Base-by-base conservation (phyloP, 345 rosid species). In the Abelmoschus esculentus region DNA sequence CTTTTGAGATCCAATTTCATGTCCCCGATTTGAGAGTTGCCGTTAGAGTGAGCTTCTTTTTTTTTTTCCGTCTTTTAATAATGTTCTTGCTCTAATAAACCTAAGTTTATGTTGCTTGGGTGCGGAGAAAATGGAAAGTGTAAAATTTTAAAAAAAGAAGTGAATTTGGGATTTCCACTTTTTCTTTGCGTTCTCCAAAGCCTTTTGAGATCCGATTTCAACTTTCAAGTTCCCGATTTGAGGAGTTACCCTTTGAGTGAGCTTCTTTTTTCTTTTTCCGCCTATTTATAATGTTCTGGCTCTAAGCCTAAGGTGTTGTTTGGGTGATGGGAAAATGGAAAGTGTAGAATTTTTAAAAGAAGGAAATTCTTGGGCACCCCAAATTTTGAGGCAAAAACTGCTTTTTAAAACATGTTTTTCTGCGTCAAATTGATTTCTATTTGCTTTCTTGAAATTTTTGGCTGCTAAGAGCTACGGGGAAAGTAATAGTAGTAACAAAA, bases 21-120 rank as follows among this genome's bases (percentile, higher is more conserved):
- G 72, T 83, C 22, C 96, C 97, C 72, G 89, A 89, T 77, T 73
- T 90, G 7, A 74, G 76, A 29, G 78, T 70, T 49, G 81, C 85
- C 69, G 26, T 87, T 32, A 81, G 78, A 68, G 92, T 91, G 49
- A 71, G 83, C 73, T 66, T 26, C 15, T 56, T 53, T 53, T 14
- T 14, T 22, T 49, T 49, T 14, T 14, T 14, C 53, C 6, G 19
- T 15, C 4, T 50, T 44, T 2, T 14, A 13, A 3, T 5, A 5
- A 5, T 6, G 15, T 54, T 69, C 4, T 61, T 67, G 47, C 38
- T 67, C 38, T 31, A 31, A 31, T 5, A 34, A 34, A 4, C 56
- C 22, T 15, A 26, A 50, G 36, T 1, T 70, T 1, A 4, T 64
- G 52, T 70, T 22, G 26, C 26, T 70, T 73, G 75, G 72, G 5